phyloP scores from a whole-genome alignment of 1,284 basidiomycete genomes.

The Peniophora sp. region DNA sequence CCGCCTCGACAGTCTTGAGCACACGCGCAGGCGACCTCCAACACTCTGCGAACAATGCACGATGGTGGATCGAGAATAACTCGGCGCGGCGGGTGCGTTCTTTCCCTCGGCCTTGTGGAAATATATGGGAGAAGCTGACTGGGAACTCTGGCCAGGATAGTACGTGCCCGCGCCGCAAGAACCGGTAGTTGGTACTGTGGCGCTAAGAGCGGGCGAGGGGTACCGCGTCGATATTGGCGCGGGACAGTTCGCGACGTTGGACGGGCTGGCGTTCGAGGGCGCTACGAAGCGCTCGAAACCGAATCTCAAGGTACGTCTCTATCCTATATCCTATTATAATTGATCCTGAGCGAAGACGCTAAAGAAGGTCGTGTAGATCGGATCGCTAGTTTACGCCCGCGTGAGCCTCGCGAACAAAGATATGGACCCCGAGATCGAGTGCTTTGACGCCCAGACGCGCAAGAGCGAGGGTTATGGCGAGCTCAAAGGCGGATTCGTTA shows the following conservation, averaged over 20 bases:
- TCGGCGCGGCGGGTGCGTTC: conserved; percentile 51
- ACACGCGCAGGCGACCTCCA: conserved; percentile 62
- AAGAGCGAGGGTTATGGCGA: conserved; percentile 83
- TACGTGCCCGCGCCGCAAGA: conserved; percentile 82
- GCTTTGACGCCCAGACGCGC: conserved; percentile 78
- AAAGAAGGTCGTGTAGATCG: conserved; percentile 46
- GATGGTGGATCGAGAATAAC: conserved; percentile 80
- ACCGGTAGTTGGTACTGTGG: conserved; percentile 67
- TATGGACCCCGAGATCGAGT: conserved; percentile 85
- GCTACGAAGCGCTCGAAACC: conserved; percentile 81
- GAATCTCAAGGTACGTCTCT: conserved; percentile 62
- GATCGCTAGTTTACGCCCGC: conserved; percentile 73
- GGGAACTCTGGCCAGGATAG: conserved; percentile 28
- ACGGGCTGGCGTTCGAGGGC: conserved; percentile 79
- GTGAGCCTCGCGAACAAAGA: conserved; percentile 83
- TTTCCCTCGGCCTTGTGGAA: conserved; percentile 1
- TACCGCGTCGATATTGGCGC: conserved; percentile 81
- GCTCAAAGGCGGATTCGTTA: conserved; percentile 71
- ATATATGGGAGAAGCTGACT: conserved; percentile 3
- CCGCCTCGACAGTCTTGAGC: conserved; percentile 40
- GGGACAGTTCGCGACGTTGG: conserved; percentile 68
- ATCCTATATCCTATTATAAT: not conserved
- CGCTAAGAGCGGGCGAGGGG: conserved; percentile 66
- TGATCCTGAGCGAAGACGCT: not conserved
- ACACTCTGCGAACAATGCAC: conserved; percentile 61